Evolutionary conservation across 2,329 filamentous ascomycete genomes (phyloP), one percentile per base, ranked within the genome.

Genomic region (Aspergillus hortae): DNA sequence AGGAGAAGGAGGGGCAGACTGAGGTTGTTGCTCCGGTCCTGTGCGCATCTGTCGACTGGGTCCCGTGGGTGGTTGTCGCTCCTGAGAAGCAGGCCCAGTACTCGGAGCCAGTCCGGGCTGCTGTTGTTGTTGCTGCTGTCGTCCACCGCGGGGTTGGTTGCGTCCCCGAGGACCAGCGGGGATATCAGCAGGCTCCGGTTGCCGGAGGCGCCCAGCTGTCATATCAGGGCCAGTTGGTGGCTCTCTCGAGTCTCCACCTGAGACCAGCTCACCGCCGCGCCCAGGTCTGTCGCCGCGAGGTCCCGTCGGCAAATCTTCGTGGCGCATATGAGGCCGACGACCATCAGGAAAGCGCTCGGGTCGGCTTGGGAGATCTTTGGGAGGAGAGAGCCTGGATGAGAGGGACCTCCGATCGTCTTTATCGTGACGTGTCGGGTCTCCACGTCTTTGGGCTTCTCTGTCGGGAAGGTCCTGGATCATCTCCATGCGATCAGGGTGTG

Each of bases 161-260:
- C 69, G 74, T 32, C 72, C 71, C 52, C 78, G 73, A 47, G 82
- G 82, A 1, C 81, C 83, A 36, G 79, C 80, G 21, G 82, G 81
- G 46, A 72, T 76, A 17, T 84, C 72, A 21, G 61, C 51, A 46
- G 62, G 52, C 11, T 73, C 71, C 14, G 68, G 66, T 57, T 69
- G 69, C n/a, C 71, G 66, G 17, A 79, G 64, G 46, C 79, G 73
- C 27, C 77, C 77, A 63, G 77, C 72, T 44, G 65, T 74, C 57
- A 74, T 66, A 57, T 81, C 72, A 27, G 67, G 61, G 3, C 71
- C 67, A 42, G 66, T 51, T 27, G 64, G 57, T 30, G 70, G 61
- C 27, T 79, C 77, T 46, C 67, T 66, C 12, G 65, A 58, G 36
- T 76, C 67, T 23, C 60, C 52, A 17, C 59, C 53, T 36, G 71